Evolutionary conservation across 805 yeast genomes (phyloP), one percentile per base, ranked within the genome.

Genomic region (Wickerhamiella brachini): DNA sequence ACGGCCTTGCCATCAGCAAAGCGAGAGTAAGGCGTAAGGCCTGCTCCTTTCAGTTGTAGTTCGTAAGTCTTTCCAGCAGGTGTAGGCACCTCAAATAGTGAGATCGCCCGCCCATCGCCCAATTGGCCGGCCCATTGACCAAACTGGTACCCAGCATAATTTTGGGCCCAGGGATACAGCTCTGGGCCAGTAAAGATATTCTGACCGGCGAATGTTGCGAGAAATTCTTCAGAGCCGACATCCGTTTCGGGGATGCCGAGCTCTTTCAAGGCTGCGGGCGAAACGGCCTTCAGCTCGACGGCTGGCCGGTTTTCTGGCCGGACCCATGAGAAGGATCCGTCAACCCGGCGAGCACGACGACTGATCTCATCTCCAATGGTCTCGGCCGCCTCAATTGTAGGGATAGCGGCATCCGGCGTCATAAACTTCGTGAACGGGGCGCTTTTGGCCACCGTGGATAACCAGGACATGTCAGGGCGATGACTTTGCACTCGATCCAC

Each of bases 1-100:
- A 88, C 95, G 0, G 97, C 97, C 62, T 86, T 87, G 3, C 98
- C 98, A 67, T 90, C 98, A 0, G 96, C 97, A 72, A 89, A 90
- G 53, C 98, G 74, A 0, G 95, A 84, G 64, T 75, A 90, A 1
- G 97, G 96, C 0, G 97, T 90, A 57, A 77, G 70, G 0, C 98
- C 98, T 2, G 93, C 79, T 0, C 98, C 98, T 68, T 90, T 90
- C 55, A 90, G 67, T 67, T 90, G 97, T 1, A 90, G 57, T 56
- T 82, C 90, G 59, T 73, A 81, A 37, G 66, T 64, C 23, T 60
- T 65, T 20, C 76, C 71, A 2, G 53, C 56, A 2, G 58, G 59
- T 57, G 77, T 79, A 5, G 73, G 71, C 0, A 83, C 67, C 56
- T 85, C 90, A 68, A 90, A 89, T 45, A 90, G 68, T 60, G 84